These are phyloP conservation scores for Backusella morwellensis DNA, from an alignment of 192 early-diverging fungal species.

Conservation along the genomic window DNA sequence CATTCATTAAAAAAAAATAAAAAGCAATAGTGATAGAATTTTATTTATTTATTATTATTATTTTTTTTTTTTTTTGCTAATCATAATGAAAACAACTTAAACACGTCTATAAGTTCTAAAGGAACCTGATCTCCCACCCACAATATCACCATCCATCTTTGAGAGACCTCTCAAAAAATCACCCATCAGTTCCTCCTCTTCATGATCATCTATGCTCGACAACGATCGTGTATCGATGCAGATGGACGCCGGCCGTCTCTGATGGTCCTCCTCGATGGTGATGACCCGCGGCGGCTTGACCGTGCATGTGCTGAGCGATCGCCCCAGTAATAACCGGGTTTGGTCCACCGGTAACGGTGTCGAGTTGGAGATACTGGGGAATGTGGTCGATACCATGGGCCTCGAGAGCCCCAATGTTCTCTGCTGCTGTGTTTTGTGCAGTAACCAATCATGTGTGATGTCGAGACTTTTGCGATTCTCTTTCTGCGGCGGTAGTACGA, in stretches of 20 bases:
- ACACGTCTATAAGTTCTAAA: slow-evolving; percentile 2
- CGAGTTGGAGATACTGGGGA: slow-evolving; percentile 18
- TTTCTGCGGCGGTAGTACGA: slow-evolving; percentile 8
- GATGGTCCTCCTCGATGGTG: slow-evolving; percentile 9
- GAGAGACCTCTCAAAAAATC: slow-evolving; percentile 34
- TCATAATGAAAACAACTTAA: not conserved
- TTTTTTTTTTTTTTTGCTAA: not conserved
- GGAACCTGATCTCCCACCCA: slow-evolving; percentile 18
- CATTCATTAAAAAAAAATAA: too few species aligned
- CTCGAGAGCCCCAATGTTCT: slow-evolving; percentile 12
- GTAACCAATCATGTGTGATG: slow-evolving; percentile 19
- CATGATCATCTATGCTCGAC: slow-evolving; percentile 3
- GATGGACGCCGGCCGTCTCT: slow-evolving; percentile 17
- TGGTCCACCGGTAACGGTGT: slow-evolving; percentile 15
- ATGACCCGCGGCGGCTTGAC: slow-evolving; percentile 6
- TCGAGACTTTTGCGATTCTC: slow-evolving; percentile 6
- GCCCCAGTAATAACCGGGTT: not conserved
- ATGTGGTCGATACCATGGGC: slow-evolving; percentile 34
- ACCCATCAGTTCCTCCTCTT: slow-evolving; percentile 27
- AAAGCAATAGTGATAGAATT: too few species aligned
- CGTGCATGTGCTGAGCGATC: slow-evolving; percentile 9
- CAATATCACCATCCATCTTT: slow-evolving; percentile 35
- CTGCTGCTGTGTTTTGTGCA: not conserved
- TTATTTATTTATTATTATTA: too few species aligned
- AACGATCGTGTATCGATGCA: slow-evolving; percentile 16